These are phyloP conservation scores for Trapa bicornis DNA, from an alignment of 345 rosid species.

Conservation along the genomic window DNA sequence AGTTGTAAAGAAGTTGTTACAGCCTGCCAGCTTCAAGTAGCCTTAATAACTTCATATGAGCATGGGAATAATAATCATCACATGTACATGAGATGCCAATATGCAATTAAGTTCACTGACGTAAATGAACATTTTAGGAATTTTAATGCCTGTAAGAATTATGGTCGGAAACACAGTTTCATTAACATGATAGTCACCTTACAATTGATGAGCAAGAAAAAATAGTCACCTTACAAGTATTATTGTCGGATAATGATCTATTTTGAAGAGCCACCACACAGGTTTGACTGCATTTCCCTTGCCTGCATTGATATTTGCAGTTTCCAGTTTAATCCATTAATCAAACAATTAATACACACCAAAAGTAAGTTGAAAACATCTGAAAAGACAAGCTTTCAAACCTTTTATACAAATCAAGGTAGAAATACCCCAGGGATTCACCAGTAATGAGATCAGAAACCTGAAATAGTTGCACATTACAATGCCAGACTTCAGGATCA, in stretches of 20 bases:
- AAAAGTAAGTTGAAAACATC: background rate
- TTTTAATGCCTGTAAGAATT: background rate
- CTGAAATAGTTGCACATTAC: slow-evolving; percentile 55
- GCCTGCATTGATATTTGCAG: slow-evolving; percentile 37
- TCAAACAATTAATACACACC: slow-evolving; percentile 4
- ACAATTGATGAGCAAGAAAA: slow-evolving; percentile 9
- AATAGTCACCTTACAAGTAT: slow-evolving; percentile 43
- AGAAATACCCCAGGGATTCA: slow-evolving; percentile 80
- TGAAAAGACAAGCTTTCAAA: slow-evolving; percentile 15
- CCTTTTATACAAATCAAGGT: slow-evolving; percentile 78
- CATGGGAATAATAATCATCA: no score
- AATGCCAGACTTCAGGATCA: slow-evolving; percentile 64
- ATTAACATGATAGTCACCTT: slow-evolving; percentile 24
- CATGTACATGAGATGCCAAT: background rate
- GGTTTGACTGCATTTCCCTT: slow-evolving; percentile 71
- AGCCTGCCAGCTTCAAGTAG: background rate
- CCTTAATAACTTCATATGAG: no score
- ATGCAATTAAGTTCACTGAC: background rate
- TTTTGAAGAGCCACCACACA: slow-evolving; percentile 86
- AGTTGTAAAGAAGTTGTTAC: background rate
- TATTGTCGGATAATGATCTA: slow-evolving; percentile 44
- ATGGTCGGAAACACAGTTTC: background rate
- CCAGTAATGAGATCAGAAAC: slow-evolving; percentile 68
- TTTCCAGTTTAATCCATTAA: slow-evolving; percentile 7
- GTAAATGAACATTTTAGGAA: background rate